Conservation (phyloP, 2,329 filamentous ascomycete genomes). For the Clonostachys solani region DNA sequence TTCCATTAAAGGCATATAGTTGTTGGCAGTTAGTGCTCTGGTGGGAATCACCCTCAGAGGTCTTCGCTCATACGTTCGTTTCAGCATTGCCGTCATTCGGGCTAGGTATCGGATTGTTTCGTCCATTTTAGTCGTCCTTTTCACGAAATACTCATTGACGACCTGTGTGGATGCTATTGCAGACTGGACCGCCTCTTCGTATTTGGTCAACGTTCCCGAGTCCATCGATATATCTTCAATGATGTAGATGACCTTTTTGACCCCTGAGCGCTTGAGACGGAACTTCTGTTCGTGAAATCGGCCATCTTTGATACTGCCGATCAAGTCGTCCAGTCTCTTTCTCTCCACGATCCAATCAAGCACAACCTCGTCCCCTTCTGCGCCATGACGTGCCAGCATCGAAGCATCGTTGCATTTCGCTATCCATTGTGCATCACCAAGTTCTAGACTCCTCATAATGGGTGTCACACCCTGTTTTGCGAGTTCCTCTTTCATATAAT, state of each 20-base stretch:
- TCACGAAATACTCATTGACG: slow-evolving; percentile 75
- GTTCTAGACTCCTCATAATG: slow-evolving; percentile 63
- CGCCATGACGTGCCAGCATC: slow-evolving; percentile 50
- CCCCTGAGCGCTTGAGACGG: slow-evolving; percentile 65
- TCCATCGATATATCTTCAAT: slow-evolving; percentile 69
- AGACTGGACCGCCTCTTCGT: slow-evolving; percentile 64
- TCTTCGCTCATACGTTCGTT: slow-evolving; percentile 57
- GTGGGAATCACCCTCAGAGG: slow-evolving; percentile 63
- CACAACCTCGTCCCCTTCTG: slow-evolving; percentile 65
- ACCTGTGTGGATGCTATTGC: slow-evolving; percentile 76
- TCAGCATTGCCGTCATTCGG: slow-evolving; percentile 65
- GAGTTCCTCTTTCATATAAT: slow-evolving; percentile 73
- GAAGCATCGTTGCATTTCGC: slow-evolving; percentile 63
- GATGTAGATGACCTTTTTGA: slow-evolving; percentile 75
- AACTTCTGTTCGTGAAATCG: slow-evolving; percentile 85
- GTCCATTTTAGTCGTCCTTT: slow-evolving; percentile 70
- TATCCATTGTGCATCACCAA: slow-evolving; percentile 78
- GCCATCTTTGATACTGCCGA: slow-evolving; percentile 78
- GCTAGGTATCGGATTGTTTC: slow-evolving; percentile 74
- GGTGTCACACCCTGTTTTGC: slow-evolving; percentile 60
- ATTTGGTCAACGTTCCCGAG: slow-evolving; percentile 44
- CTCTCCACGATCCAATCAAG: slow-evolving; percentile 79
- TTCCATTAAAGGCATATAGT: slow-evolving; percentile 62
- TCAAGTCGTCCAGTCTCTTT: slow-evolving; percentile 74
- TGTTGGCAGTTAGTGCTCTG: slow-evolving; percentile 53